A percentile compares a stretch with the other conserved stretches of the same genome.
Evolutionary conservation across 2,329 filamentous ascomycete genomes (phyloP).

Genomic region (Lasiodiplodia sp.): DNA sequence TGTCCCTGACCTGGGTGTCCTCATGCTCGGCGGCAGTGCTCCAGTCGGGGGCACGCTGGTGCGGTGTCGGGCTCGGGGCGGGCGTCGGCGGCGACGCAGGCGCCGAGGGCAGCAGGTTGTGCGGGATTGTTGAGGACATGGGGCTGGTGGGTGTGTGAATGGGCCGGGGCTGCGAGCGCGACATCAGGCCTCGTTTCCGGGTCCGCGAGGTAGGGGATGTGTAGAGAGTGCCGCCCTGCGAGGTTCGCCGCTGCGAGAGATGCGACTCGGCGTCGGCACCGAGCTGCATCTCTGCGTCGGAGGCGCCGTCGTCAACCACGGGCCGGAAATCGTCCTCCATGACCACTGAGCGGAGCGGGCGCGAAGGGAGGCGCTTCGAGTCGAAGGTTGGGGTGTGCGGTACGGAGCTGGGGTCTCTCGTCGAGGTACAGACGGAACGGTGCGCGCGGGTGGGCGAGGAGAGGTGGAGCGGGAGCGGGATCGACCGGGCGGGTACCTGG

Average conservation of each 20-base stretch:
- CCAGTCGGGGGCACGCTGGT: conserved; percentile 73
- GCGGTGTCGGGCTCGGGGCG: conserved; percentile 70
- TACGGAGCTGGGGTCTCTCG: not conserved
- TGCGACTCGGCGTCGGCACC: conserved; percentile 13
- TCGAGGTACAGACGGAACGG: not conserved
- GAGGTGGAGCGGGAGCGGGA: conserved; percentile 24
- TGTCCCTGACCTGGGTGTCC: conserved; percentile 80
- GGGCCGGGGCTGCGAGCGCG: conserved; percentile 51
- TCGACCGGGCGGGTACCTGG: conserved; percentile 18
- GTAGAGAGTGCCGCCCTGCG: conserved; percentile 36
- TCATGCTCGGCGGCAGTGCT: conserved; percentile 80
- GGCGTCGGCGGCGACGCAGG: conserved; percentile 73
- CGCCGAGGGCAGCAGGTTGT: conserved; percentile 69
- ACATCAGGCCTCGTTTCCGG: conserved; percentile 49
- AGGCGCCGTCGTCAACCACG: conserved; percentile 23
- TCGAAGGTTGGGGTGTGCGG: not conserved
- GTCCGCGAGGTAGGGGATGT: conserved; percentile 43
- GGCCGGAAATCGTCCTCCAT: conserved; percentile 29
- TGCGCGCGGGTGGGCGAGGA: not conserved
- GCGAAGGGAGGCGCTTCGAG: conserved; percentile 3
- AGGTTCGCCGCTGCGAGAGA: conserved; percentile 15
- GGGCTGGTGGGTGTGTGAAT: conserved; percentile 61
- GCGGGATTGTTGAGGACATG: conserved; percentile 58
- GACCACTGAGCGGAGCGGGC: conserved; percentile 13
- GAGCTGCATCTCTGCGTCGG: conserved; percentile 29